These are phyloP conservation scores for Leptomonas seymouri DNA, from an alignment of 208 protist species.

Conservation along the genomic window DNA sequence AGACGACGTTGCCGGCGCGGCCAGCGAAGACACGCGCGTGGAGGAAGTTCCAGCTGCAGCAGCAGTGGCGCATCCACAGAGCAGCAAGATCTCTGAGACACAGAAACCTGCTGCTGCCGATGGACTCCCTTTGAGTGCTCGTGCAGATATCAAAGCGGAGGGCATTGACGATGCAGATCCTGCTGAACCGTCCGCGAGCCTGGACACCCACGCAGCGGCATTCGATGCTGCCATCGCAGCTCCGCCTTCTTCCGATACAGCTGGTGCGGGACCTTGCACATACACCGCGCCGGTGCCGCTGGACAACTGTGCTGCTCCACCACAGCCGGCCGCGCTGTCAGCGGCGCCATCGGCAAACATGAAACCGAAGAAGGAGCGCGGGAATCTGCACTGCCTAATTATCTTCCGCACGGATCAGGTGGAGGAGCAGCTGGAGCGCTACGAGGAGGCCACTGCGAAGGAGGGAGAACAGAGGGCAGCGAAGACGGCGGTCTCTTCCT, in stretches of 20 bases:
- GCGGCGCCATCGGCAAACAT: neutral
- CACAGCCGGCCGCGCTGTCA: neutral
- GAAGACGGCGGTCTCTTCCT: neutral
- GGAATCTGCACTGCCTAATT: constrained; percentile 89
- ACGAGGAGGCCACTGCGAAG: constrained; percentile 37
- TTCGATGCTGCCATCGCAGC: neutral
- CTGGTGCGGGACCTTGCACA: neutral
- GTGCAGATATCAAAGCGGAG: neutral
- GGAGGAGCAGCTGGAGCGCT: constrained; percentile 61
- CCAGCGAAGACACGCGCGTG: too few relatives aligned
- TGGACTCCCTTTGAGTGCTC: too few relatives aligned
- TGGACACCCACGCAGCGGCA: neutral
- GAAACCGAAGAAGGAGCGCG: constrained; percentile 36
- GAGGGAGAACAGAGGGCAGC: neutral
- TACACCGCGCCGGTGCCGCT: neutral
- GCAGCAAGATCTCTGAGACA: too few relatives aligned
- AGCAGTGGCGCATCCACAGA: too few relatives aligned
- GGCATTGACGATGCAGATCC: neutral
- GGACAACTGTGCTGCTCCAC: neutral
- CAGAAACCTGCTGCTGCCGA: too few relatives aligned
- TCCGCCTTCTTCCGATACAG: neutral
- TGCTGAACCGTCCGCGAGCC: constrained; percentile 1
- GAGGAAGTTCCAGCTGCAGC: too few relatives aligned
- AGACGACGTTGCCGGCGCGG: too few relatives aligned
- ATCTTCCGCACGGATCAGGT: constrained; percentile 81